These are phyloP conservation scores for Tolypocladium tropicale DNA, from an alignment of 2,329 filamentous ascomycete genomes.

Conservation along the genomic window DNA sequence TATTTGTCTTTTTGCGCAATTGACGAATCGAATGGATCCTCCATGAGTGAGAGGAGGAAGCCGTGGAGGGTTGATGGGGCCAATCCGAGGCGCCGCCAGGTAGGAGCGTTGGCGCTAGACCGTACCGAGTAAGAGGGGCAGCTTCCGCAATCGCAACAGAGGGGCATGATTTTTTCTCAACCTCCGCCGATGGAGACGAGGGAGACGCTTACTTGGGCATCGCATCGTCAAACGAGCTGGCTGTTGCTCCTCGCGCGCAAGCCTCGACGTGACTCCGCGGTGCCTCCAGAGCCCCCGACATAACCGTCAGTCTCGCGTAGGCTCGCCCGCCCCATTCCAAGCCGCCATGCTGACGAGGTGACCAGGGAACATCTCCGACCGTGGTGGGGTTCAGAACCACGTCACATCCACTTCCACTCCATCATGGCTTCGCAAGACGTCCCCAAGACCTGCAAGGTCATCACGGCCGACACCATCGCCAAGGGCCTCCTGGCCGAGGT, in stretches of 20 bases:
- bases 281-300: background rate
- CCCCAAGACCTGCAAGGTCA: slow-evolving; percentile 78
- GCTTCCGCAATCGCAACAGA: slow-evolving; percentile 4
- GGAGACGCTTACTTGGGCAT: background rate
- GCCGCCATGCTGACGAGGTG: background rate
- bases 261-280: background rate
- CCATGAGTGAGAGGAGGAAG: background rate
- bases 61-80: background rate
- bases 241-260: background rate
- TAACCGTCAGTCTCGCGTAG: background rate
- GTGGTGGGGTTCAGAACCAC: background rate
- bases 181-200: background rate
- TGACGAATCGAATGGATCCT: too few relatives aligned
- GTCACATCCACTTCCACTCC: background rate
- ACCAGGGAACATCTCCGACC: background rate
- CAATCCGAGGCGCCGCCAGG: background rate
- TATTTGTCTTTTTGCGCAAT: too few relatives aligned
- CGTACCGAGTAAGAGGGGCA: slow-evolving; percentile 21
- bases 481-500: slow-evolving; percentile 74
- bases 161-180: slow-evolving; percentile 12
- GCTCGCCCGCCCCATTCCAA: background rate
- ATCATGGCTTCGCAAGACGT: slow-evolving; percentile 22
- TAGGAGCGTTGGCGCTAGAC: slow-evolving; percentile 13
- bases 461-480: slow-evolving; percentile 79
- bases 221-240: background rate